Conservation (phyloP, 495 filamentous ascomycete genomes). For the Ascobolus immersus region DNA sequence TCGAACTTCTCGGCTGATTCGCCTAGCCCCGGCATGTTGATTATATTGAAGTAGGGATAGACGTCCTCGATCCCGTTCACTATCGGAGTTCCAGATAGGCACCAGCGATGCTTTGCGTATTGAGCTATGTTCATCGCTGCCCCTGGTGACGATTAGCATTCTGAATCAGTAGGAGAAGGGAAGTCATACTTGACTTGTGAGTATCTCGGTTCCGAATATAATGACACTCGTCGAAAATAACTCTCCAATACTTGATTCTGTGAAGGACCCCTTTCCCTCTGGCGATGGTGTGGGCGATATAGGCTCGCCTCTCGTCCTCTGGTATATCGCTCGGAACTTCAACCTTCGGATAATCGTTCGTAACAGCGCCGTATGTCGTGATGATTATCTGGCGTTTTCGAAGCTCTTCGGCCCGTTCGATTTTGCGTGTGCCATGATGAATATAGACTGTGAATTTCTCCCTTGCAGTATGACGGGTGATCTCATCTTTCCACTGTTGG, state of each 20-base stretch:
- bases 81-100: conserved; percentile 76
- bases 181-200: conserved; percentile 20
- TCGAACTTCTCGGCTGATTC: no score
- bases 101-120: conserved; percentile 71
- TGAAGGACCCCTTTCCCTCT: conserved; percentile 77
- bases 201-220: conserved; percentile 41
- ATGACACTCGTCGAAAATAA: conserved; percentile 90
- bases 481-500: conserved; percentile 41
- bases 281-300: no score
- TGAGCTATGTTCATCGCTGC: conserved; percentile 84
- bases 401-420: conserved; percentile 1
- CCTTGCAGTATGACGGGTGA: conserved; percentile 28
- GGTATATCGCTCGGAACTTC: no score
- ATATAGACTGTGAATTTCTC: conserved; percentile 24
- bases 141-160: conserved; percentile 78
- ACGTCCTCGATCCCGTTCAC: conserved; percentile 96
- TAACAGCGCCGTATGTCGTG: conserved; percentile 13
- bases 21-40: background rate
- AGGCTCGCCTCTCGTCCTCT: no score
- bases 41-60: conserved; percentile 50
- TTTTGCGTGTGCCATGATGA: conserved; percentile 33
- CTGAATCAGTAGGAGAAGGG: no score
- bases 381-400: conserved; percentile 9
- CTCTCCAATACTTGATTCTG: conserved; percentile 60
- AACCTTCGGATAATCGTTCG: conserved; percentile 7